Evolutionary conservation across 139 green algal genomes (phyloP).

Genomic region (Chlorella sp.): DNA sequence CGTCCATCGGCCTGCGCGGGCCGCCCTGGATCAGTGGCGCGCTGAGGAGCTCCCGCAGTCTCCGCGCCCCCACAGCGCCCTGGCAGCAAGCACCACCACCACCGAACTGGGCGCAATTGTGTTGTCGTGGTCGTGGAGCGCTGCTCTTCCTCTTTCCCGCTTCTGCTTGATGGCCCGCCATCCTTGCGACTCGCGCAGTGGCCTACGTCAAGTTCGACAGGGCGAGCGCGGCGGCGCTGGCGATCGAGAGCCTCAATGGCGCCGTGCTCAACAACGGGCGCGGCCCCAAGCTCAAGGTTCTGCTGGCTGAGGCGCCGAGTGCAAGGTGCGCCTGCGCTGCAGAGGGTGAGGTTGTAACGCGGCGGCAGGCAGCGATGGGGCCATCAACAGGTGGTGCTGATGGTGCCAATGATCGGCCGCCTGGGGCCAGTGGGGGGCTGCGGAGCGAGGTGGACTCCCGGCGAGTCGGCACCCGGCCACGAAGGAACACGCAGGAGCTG

Average conservation of each 20-base stretch:
- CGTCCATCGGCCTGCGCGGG: too few relatives aligned
- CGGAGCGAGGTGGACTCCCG: too few relatives aligned
- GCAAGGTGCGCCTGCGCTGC: neutral
- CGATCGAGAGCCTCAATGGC: slow-evolving; percentile 81
- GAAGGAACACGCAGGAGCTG: neutral
- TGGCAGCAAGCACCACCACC: too few relatives aligned
- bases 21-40: too few relatives aligned
- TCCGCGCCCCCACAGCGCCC: too few relatives aligned
- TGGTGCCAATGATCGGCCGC: too few relatives aligned
- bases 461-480: too few relatives aligned
- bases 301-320: slow-evolving; percentile 73
- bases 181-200: slow-evolving; percentile 49
- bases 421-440: too few relatives aligned
- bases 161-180: neutral
- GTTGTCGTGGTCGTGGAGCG: slow-evolving; percentile 47
- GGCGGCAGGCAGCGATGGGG: too few relatives aligned
- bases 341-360: neutral
- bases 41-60: too few relatives aligned
- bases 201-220: slow-evolving; percentile 87
- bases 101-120: slow-evolving; percentile 34
- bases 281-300: slow-evolving; percentile 82
- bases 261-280: slow-evolving; percentile 78
- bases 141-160: neutral
- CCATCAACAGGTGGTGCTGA: too few relatives aligned
- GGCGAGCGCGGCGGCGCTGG: slow-evolving; percentile 66